A percentile compares a stretch with the other conserved stretches of the same genome.
Conservation (phyloP, 352 stramenopile species). For the Phytophthora capsici region DNA sequence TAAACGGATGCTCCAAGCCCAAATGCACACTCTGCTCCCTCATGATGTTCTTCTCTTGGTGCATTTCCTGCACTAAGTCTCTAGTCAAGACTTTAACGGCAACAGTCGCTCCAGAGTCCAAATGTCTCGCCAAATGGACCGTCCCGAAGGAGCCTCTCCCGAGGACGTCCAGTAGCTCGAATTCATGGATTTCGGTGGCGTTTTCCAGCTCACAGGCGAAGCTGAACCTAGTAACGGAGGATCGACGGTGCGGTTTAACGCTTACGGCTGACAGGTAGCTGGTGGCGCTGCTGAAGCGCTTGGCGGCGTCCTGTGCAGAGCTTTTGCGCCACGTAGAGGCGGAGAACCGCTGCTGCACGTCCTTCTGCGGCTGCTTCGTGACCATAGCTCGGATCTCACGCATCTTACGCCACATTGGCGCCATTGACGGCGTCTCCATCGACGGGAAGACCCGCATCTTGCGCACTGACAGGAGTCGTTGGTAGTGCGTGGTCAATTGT, state of each 20-base stretch:
- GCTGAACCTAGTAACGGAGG: constrained; percentile 20
- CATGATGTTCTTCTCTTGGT: constrained; percentile 74
- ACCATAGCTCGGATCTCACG: constrained; percentile 42
- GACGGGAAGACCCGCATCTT: constrained; percentile 33
- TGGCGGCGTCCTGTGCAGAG: constrained; percentile 22
- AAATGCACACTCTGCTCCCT: constrained; percentile 75
- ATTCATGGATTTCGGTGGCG: constrained; percentile 44
- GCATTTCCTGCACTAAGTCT: constrained; percentile 51
- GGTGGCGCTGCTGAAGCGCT: constrained; percentile 29
- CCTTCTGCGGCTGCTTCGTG: constrained; percentile 24
- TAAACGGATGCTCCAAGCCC: constrained; percentile 60
- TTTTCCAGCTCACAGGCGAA: constrained; percentile 37
- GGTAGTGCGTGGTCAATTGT: background rate
- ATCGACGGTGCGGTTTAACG: constrained; percentile 20
- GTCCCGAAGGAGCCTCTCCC: constrained; percentile 75
- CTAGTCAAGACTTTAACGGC: constrained; percentile 69
- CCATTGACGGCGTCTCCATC: constrained; percentile 39
- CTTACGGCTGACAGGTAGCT: constrained; percentile 30
- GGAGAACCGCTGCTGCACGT: constrained; percentile 41
- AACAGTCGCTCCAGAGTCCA: constrained; percentile 55
- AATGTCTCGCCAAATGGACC: constrained; percentile 70
- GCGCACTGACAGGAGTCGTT: too few relatives aligned
- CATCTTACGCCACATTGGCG: constrained; percentile 51
- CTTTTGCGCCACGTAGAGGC: constrained; percentile 31
- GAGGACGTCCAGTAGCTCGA: constrained; percentile 67